Evolutionary conservation across 352 stramenopile genomes (phyloP), one percentile per base, ranked within the genome.

Genomic region (Aphanomyces astaci): DNA sequence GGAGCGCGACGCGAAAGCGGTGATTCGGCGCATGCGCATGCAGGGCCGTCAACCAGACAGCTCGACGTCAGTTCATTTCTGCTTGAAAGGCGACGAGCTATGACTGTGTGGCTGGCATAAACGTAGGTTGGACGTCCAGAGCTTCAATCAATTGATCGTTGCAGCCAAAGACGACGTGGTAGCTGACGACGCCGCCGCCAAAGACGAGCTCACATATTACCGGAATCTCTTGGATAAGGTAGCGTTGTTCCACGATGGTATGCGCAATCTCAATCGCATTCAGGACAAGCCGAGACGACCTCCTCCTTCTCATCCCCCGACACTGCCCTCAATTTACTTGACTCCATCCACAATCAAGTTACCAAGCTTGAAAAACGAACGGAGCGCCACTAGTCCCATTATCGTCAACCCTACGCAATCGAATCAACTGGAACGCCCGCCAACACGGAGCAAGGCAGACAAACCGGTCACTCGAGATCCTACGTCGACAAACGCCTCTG

Each of bases 181-280:
- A 33, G n/a, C 22, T 15, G 39, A 43, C 24, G 48, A 56, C 49
- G 43, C 62, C 31, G 62, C 51, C 3, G 43, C 62, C 4, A 68
- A 68, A 22, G 49, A 68, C 51, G 62, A 68, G 32, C 62, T 68
- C 27, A 22, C 43, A 31, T 68, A 51, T 33, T 68, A 68, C 51
- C 46, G 62, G 10, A 59, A 48, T 27, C 24, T 68, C 62, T 33
- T 68, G 13, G 62, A 68, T n/a, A 56, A 60, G 25, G n/a, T 31
- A 27, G 10, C n/a, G n/a, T n/a, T n/a, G n/a, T n/a, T n/a, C n/a
- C n/a, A n/a, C n/a, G n/a, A n/a, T n/a, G n/a, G n/a, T n/a, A n/a
- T n/a, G n/a, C n/a, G n/a, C n/a, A n/a, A 54, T 27, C 46, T 7
- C 22, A 10, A 19, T 7, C 46, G 7, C 17, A 24, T 28, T 4